Percentiles rank a stretch among this genome's conserved stretches.
These are phyloP conservation scores for Platanthera guangdongensis DNA, from an alignment of 106 monocot species.

Conservation along the genomic window DNA sequence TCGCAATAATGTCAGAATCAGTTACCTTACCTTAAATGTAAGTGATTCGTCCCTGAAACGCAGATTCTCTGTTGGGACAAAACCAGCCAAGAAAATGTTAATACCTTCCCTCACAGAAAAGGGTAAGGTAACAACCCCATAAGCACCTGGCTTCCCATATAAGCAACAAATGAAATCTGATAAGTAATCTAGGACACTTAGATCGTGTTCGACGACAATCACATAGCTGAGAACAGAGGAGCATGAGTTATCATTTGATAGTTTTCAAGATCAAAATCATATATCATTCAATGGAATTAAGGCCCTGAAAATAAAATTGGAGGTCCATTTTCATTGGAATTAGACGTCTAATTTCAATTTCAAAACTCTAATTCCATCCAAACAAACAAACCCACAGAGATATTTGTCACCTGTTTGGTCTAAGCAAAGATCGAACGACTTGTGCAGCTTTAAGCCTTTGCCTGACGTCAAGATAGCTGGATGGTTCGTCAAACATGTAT, in stretches of 20 bases:
- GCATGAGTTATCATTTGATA: not conserved
- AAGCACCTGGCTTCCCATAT: constrained; percentile 97
- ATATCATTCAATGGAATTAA: too few relatives aligned
- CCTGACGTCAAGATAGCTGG: constrained; percentile 7
- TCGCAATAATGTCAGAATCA: not conserved
- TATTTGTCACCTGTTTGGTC: constrained; percentile 72
- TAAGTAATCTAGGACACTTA: constrained; percentile 93
- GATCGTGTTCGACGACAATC: constrained; percentile 99
- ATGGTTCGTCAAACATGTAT: constrained; percentile 72
- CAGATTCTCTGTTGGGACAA: constrained; percentile 89
- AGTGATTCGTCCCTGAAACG: constrained; percentile 93
- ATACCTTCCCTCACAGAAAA: constrained; percentile 99
- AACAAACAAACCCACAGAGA: not conserved
- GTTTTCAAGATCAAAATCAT: not conserved
- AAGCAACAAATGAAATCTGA: constrained; percentile 99
- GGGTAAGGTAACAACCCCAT: constrained; percentile 97
- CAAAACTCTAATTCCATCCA: too few relatives aligned
- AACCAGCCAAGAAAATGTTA: constrained; percentile 97
- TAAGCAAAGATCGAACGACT: constrained; percentile 86
- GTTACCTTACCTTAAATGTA: constrained; percentile 58
- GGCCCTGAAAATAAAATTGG: too few relatives aligned
- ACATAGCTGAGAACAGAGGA: constrained; percentile 59
- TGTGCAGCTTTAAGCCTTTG: constrained; percentile 96
- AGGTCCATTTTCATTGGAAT: too few relatives aligned
- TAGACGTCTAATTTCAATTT: too few relatives aligned